Conservation (phyloP, 768 basidiomycete species). For the Kwoniella pini region DNA sequence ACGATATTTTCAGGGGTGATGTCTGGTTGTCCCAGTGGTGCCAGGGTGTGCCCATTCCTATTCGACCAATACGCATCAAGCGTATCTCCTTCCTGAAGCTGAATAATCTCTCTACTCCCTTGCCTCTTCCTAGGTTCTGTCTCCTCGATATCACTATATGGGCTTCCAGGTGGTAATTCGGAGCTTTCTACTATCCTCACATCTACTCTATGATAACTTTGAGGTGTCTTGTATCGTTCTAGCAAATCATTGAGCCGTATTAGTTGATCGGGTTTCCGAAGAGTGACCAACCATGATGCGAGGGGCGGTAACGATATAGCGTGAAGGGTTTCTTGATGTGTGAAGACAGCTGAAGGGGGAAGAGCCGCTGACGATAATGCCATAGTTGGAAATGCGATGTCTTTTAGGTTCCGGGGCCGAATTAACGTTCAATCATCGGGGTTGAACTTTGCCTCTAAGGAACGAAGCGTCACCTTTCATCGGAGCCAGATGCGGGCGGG, state of each 20-base stretch:
- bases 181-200: slow-evolving; percentile 34
- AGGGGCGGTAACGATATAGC: slow-evolving; percentile 38
- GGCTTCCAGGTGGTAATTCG: slow-evolving; percentile 30
- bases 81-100: slow-evolving; percentile 6
- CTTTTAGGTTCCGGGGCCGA: too few species aligned
- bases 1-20: too few species aligned
- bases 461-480: too few species aligned
- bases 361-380: slow-evolving; percentile 1
- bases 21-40: too few species aligned
- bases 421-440: too few species aligned
- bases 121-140: background rate
- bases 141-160: slow-evolving; percentile 2
- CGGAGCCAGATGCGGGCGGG: too few species aligned
- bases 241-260: slow-evolving; percentile 39
- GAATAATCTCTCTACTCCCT: slow-evolving; percentile 7
- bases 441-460: too few species aligned
- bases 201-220: slow-evolving; percentile 41
- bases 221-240: slow-evolving; percentile 35
- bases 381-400: slow-evolving; percentile 1
- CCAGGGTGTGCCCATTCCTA: background rate
- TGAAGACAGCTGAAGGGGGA: slow-evolving; percentile 33
- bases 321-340: slow-evolving; percentile 37
- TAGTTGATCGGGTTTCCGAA: slow-evolving; percentile 30
- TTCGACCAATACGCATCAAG: background rate
- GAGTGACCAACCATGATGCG: slow-evolving; percentile 30